Base-by-base conservation (phyloP, 345 rosid genomes). In the Bruguiera parviflora region DNA sequence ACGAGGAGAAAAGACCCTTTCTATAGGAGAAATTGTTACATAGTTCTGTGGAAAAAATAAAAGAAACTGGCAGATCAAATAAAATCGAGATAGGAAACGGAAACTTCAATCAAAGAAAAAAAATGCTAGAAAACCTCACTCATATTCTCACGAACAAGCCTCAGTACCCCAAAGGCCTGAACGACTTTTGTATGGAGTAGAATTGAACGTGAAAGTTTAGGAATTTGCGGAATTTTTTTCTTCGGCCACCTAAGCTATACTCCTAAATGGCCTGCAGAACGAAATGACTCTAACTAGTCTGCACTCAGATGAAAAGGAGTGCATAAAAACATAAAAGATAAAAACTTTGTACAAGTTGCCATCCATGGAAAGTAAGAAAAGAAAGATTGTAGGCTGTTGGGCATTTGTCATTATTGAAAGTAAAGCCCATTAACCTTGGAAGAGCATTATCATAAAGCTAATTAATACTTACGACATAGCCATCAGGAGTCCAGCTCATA, bases 401-500 rank as follows among this genome's bases (percentile, higher is more conserved):
- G 28, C 53, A 24, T 51, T 47, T 10, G 9, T 1, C 58, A 21
- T 51, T 2, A 31, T 20, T 22, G 58, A 51, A 28, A 49, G n/a
- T 51, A 10, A 19, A 9, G 35, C 11, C 0, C 19, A 5, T 28
- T 43, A 43, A 47, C 13, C 22, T 9, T 15, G 6, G 22, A 22
- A 15, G 18, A 2, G n/a, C n/a, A n/a, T 21, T 9, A 55, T 21
- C 19, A 25, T n/a, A 52, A 29, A 21, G 22, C 39, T 11, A 19
- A 66, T 13, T 2, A 46, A 52, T 58, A 80, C 88, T 87, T 78
- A 91, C 98, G 52, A 80, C 79, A 74, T 93, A 93, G 67, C 98
- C 98, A 84, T 91, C 97, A 67, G 91, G 43, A 70, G 86, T 81
- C 98, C 97, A 94, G 80, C 69, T 84, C 63, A 78, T 82, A 64